These are phyloP conservation scores for Diaporthe amygdali DNA, from an alignment of 2,329 filamentous ascomycete genomes.

Conservation along the genomic window DNA sequence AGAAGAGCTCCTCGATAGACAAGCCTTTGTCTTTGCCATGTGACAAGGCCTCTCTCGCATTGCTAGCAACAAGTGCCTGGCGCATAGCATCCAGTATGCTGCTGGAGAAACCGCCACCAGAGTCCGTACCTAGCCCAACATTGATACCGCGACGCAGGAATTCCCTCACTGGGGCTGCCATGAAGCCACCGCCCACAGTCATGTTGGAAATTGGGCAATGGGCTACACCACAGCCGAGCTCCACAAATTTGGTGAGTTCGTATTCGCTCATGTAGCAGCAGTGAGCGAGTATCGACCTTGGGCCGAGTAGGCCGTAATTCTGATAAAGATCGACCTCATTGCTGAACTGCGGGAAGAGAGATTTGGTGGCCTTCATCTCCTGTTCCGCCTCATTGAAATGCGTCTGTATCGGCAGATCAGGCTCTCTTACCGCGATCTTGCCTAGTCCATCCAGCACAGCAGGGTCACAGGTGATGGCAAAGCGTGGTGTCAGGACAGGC, in stretches of 20 bases:
- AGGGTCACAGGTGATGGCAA: slow-evolving; percentile 64
- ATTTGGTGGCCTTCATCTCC: slow-evolving; percentile 60
- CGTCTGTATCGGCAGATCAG: slow-evolving; percentile 63
- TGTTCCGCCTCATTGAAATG: slow-evolving; percentile 71
- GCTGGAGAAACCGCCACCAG: slow-evolving; percentile 65
- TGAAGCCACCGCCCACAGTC: slow-evolving; percentile 65
- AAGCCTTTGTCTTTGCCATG: slow-evolving; percentile 49
- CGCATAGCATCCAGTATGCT: slow-evolving; percentile 65
- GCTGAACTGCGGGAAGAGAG: slow-evolving; percentile 59
- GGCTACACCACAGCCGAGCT: slow-evolving; percentile 61
- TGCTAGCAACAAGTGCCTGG: slow-evolving; percentile 61
- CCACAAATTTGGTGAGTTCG: slow-evolving; percentile 54
- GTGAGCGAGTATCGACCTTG: slow-evolving; percentile 67
- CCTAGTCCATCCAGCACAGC: slow-evolving; percentile 62
- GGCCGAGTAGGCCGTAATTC: slow-evolving; percentile 57
- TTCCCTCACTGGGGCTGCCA: slow-evolving; percentile 64
- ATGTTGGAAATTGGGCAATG: slow-evolving; percentile 71
- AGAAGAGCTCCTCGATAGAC: slow-evolving; percentile 59
- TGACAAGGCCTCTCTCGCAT: slow-evolving; percentile 49
- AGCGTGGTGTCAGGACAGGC: slow-evolving; percentile 62
- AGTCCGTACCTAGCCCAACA: slow-evolving; percentile 71
- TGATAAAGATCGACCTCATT: slow-evolving; percentile 67
- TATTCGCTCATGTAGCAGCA: slow-evolving; percentile 66
- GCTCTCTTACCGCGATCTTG: slow-evolving; percentile 52
- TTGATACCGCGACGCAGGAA: slow-evolving; percentile 64